Evolutionary conservation across 257 asterid genomes (phyloP).

Genomic region (Solanum pinnatisectum): DNA sequence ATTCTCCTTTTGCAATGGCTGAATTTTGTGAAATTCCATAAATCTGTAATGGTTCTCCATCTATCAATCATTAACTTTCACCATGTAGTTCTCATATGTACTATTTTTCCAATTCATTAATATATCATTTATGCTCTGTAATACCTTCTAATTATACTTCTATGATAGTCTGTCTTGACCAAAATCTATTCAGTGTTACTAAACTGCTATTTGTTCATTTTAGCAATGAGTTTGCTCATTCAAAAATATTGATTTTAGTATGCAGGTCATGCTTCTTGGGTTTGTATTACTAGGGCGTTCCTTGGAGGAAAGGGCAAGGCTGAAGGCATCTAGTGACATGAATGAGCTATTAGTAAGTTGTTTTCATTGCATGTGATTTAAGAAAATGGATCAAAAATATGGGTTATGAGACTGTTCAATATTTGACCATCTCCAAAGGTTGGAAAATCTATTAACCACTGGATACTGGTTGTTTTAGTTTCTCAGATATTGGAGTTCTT

Average conservation of each 20-base stretch:
- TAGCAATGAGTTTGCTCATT: conserved; percentile 28
- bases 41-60: neutral
- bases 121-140: neutral
- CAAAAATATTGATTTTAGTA: conserved; percentile 44
- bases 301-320: conserved; percentile 92
- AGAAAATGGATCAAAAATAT: neutral
- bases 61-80: neutral
- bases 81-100: neutral
- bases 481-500: neutral
- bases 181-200: neutral
- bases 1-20: neutral
- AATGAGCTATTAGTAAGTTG: conserved; percentile 81
- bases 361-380: neutral
- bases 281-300: conserved; percentile 92
- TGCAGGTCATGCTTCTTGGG: conserved; percentile 99
- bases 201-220: neutral
- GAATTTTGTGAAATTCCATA: neutral
- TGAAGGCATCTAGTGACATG: conserved; percentile 96
- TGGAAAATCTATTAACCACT: neutral
- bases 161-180: neutral
- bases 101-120: neutral
- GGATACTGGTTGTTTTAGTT: neutral
- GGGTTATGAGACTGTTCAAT: neutral
- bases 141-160: neutral
- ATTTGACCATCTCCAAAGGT: neutral